Evolutionary conservation across 1,284 basidiomycete genomes (phyloP), one percentile per base, ranked within the genome.

Genomic region (Salmacisia buchloeana): DNA sequence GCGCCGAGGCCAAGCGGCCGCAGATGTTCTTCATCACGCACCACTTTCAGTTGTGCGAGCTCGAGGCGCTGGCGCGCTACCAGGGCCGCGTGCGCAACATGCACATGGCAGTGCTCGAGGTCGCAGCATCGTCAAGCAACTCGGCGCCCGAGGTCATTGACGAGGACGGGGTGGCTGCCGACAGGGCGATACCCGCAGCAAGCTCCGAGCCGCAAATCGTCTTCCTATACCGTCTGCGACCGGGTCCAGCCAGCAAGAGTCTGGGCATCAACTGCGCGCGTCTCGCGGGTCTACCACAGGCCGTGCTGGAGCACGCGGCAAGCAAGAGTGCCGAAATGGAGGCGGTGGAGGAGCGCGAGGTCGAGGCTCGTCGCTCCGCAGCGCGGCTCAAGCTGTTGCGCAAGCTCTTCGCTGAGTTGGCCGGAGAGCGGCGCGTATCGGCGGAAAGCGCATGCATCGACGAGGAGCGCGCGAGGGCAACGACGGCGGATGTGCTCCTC

Each of bases 231-330:
- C 70, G 68, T 45, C 63, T 80, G 3, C 12, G 58, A 0, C 6
- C 18, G 1, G 79, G 79, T 0, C 61, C 74, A 5, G 75, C 74
- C 2, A 63, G 59, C 12, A 66, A 65, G 29, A 69, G 68, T 33
- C 74, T 79, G 29, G 78, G 78, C 15, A 72, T 80, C n/a, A 69
- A 80, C 59, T 74, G 74, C 25, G 78, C 76, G 1, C 34, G 58
- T 0, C 41, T 78, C 15, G 77, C 77, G 2, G 71, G 70, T 13
- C 45, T 80, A 13, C 68, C 71, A 0, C 23, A 35, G 33, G 36
- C 46, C 2, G 31, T 65, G 15, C 34, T 61, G 25, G 9, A 46
- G 18, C 23, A 31, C 21, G 45, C 59, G 1, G 34, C 23, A 18
- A 12, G 15, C 13, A 46, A 59, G 43, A 59, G 58, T 38, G 31